Conservation (phyloP, 345 rosid genomes). For the Eucalyptus decipiens region DNA sequence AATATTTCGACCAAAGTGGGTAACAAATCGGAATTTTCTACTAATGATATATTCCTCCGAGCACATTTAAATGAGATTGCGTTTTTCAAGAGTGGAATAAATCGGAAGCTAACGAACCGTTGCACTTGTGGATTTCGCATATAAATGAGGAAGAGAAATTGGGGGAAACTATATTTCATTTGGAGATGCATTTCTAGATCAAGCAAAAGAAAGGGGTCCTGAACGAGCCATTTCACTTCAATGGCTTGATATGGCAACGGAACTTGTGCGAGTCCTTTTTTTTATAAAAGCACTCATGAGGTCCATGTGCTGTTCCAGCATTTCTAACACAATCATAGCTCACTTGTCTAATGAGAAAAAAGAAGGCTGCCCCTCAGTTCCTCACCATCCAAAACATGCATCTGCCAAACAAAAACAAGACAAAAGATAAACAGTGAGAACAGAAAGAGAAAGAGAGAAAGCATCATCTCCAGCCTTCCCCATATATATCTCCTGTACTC, state of each 20-base stretch:
- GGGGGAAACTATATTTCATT: not conserved
- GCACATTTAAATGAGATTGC: not conserved
- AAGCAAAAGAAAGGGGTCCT: not conserved
- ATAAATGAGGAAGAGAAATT: not conserved
- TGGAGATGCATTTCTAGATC: not conserved
- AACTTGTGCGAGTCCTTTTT: not conserved
- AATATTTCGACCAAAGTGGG: not conserved
- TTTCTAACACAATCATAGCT: constrained; percentile 12
- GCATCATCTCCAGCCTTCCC: not conserved
- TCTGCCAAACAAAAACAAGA: constrained; percentile 2
- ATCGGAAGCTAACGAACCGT: not conserved
- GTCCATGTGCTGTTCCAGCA: constrained; percentile 35
- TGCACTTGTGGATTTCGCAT: not conserved
- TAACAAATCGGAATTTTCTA: rapidly evolving
- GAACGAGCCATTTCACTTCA: not conserved
- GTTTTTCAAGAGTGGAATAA: not conserved
- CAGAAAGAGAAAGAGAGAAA: not conserved
- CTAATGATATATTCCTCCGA: not conserved
- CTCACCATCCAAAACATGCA: constrained; percentile 19
- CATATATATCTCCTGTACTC: constrained; percentile 7
- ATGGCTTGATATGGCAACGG: not conserved
- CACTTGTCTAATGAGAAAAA: not conserved
- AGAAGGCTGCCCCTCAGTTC: not conserved
- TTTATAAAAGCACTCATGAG: not conserved
- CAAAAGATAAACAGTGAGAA: not conserved